Base-by-base conservation (phyloP, 2,329 filamentous ascomycete genomes). In the Aspergillus floridensis region DNA sequence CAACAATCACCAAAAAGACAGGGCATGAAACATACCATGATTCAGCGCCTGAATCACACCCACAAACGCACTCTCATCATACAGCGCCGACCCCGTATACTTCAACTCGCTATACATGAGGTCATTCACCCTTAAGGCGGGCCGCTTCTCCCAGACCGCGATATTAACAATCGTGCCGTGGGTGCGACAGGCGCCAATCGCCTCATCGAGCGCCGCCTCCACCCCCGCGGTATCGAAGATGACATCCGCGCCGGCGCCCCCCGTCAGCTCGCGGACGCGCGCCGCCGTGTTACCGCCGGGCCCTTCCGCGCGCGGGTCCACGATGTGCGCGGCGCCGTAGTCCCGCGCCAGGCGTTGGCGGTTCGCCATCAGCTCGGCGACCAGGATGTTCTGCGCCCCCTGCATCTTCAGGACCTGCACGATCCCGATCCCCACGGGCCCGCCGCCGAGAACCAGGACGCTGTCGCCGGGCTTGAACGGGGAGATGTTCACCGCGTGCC, bases 171-270 rank as follows among this genome's bases (percentile, higher is more conserved):
- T 78, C 0, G 82, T 84, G 0, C 86, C 86, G 38, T 82, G 77
- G 0, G 79, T 77, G 52, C 80, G 77, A 2, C 86, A 80, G 0
- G 81, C 78, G 21, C 78, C 71, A 46, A 80, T 84, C 65, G 73
- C 84, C 64, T 60, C 68, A 41, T 77, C 69, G 4, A 82, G 65
- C n/a, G 77, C 82, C 0, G 76, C 76, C n/a, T 81, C 78, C 21
- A 87, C 83, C 6, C 86, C 86, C 0, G 86, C 85, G 32, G 84
- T 85, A 62, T 89, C 86, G 62, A 88, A 86, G 0, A 84, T 82
- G 2, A 88, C 76, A 65, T 87, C 82, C 1, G 82, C 83, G 0
- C 86, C 86, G 1, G 65, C 56, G 0, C 66, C 67, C 2, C 77
- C 76, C 5, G 80, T 84, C 41, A 87, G 66, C 21, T 80, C 75